These are phyloP conservation scores for Tilletia setariae DNA, from an alignment of 1,284 basidiomycete species.

Conservation along the genomic window DNA sequence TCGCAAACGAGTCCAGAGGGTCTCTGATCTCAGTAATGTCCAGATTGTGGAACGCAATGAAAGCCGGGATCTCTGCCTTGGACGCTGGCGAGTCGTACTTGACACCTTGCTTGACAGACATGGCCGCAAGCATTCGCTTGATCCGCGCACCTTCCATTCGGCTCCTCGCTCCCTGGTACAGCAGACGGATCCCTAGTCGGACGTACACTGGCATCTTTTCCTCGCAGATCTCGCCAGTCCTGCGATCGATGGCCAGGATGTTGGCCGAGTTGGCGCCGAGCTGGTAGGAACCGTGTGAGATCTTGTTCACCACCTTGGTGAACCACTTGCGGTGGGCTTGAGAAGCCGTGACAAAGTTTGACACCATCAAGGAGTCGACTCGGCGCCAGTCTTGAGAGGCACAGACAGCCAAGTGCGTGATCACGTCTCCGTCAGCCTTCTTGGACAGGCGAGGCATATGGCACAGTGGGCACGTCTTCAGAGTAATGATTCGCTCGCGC, in stretches of 20 bases:
- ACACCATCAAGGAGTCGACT: conserved; percentile 68
- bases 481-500: conserved; percentile 82
- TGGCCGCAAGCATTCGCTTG: conserved; percentile 74
- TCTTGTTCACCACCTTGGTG: conserved; percentile 78
- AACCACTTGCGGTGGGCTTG: conserved; percentile 98
- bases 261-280: conserved; percentile 90
- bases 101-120: conserved; percentile 88
- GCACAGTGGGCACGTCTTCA: conserved; percentile 89
- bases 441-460: conserved; percentile 77
- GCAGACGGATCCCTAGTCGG: conserved; percentile 78
- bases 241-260: conserved; percentile 65
- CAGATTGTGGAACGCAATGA: conserved; percentile 86
- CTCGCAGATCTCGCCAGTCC: conserved; percentile 87
- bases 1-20: conserved; percentile 77
- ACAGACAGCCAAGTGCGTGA: conserved; percentile 82
- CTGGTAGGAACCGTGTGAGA: conserved; percentile 72
- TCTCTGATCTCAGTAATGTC: conserved; percentile 77
- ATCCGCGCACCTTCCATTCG: conserved; percentile 86
- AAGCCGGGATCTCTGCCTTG: conserved; percentile 75
- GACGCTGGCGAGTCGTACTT: conserved; percentile 88
- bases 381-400: conserved; percentile 83
- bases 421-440: conserved; percentile 86
- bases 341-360: conserved; percentile 90
- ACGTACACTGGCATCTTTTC: conserved; percentile 98
- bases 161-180: conserved; percentile 86